Evolutionary conservation across 2,329 filamentous ascomycete genomes (phyloP).

Genomic region (Aurifilum marmelostoma): DNA sequence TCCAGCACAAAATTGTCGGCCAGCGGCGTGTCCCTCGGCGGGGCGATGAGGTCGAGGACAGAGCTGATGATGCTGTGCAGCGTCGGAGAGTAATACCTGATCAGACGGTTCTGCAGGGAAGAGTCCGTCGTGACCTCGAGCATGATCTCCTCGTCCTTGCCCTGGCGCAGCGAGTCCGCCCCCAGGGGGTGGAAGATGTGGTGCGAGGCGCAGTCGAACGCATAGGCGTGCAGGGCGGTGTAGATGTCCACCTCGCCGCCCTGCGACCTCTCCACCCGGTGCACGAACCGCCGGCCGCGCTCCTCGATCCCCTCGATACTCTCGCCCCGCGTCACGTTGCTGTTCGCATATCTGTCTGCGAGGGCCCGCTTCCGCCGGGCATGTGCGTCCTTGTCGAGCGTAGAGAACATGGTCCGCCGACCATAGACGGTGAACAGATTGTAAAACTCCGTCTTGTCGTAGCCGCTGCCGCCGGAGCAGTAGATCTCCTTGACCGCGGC

Average conservation of each 20-base stretch:
- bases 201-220: slow-evolving; percentile 70
- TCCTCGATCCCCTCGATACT: slow-evolving; percentile 62
- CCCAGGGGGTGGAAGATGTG: slow-evolving; percentile 71
- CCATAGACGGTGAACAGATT: slow-evolving; percentile 62
- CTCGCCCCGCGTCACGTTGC: slow-evolving; percentile 61
- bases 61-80: slow-evolving; percentile 52
- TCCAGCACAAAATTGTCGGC: slow-evolving; percentile 62
- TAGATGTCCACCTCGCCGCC: slow-evolving; percentile 60
- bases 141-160: slow-evolving; percentile 67
- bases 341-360: slow-evolving; percentile 70
- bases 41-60: slow-evolving; percentile 52
- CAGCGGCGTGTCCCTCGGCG: slow-evolving; percentile 60
- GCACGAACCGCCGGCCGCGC: slow-evolving; percentile 58
- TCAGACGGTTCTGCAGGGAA: slow-evolving; percentile 66
- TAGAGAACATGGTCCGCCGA: slow-evolving; percentile 64
- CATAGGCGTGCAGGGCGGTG: slow-evolving; percentile 68
- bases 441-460: slow-evolving; percentile 69
- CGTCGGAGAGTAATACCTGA: slow-evolving; percentile 59
- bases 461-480: slow-evolving; percentile 62
- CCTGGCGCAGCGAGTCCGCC: slow-evolving; percentile 59
- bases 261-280: slow-evolving; percentile 52
- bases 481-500: slow-evolving; percentile 66
- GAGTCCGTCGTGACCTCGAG: slow-evolving; percentile 69
- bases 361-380: slow-evolving; percentile 64
- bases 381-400: slow-evolving; percentile 62